Base-by-base conservation (phyloP, 1,284 basidiomycete genomes). In the Ceratobasidium sp. region DNA sequence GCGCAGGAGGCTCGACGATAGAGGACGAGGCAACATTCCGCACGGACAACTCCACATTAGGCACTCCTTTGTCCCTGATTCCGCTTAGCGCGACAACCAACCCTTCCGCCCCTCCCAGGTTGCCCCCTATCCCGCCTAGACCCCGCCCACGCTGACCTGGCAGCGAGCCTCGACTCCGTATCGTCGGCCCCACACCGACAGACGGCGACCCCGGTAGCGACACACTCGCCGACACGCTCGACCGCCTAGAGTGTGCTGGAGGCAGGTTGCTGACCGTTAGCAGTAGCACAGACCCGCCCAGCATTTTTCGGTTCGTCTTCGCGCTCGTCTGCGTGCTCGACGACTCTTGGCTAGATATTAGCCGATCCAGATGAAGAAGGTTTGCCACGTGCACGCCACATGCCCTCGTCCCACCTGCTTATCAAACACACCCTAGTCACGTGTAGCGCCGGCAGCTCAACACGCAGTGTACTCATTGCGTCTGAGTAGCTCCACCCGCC, bases 1-100 rank as follows among this genome's bases (percentile, higher is more conserved):
- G 33, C 20, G 52, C 30, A 27, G 27, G 41, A 48, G 60, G 35
- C 57, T 44, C 64, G 46, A 46, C 23, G 41, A 64, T 33, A 16
- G 57, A n/a, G n/a, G 1, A 23, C 2, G 48, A 33, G 7, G 50
- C 33, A 35, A 55, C 62, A 59, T 41, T 73, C 46, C 60, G 60
- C 14, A 75, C 71, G 20, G 48, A 35, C 60, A 75, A 4, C 20
- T 65, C 57, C 16, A 59, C 20, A 30, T 57, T 38, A 50, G 69
- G 69, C 48, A 55, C 50, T 75, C 71, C 71, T 75, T 75, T 75
- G 71, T 75, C 71, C 59, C 38, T 44, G n/a, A 65, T 59, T 48
- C 41, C 71, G 38, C 60, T 27, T 59, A 75, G 60, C 60, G 71
- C 71, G 14, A 65, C 60, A 46, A 75, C 44, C 38, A 75, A 48